Conservation (phyloP, 176 grass and related monocot genomes). For the Aegilops speltoides region DNA sequence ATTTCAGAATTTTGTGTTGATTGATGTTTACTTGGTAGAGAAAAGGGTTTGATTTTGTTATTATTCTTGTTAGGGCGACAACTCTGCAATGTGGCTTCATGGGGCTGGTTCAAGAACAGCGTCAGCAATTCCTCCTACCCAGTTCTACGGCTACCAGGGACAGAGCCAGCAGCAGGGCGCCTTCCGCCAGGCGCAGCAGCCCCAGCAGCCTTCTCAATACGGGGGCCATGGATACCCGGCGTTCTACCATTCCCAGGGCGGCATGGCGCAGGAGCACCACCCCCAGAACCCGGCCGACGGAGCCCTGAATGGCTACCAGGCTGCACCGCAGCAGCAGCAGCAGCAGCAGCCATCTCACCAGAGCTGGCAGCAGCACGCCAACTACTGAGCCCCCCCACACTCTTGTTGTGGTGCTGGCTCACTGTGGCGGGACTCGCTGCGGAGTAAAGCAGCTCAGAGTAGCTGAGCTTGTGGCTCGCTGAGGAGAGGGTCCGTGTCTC, state of each 20-base stretch:
- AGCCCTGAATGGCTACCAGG: conserved; percentile 62
- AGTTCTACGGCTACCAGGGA: conserved; percentile 73
- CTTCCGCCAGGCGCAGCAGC: conserved; percentile 74
- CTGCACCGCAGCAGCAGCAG: conserved; percentile 28
- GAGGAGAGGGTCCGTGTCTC: conserved; percentile 6
- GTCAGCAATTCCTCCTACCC: conserved; percentile 58
- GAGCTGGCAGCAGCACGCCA: conserved; percentile 74
- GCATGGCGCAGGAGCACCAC: conserved; percentile 73
- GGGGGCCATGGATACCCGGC: conserved; percentile 71
- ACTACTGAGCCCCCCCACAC: conserved; percentile 53
- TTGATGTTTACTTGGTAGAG: conserved; percentile 3
- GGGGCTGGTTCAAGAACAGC: conserved; percentile 79
- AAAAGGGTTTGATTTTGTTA: neutral
- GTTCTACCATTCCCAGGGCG: conserved; percentile 68
- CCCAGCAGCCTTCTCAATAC: conserved; percentile 58
- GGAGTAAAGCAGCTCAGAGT: conserved; percentile 39
- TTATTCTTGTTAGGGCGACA: conserved; percentile 57
- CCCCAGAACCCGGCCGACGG: conserved; percentile 61
- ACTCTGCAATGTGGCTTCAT: conserved; percentile 86
- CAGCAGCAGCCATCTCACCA: conserved; percentile 60
- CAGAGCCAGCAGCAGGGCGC: conserved; percentile 80
- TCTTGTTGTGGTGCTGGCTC: conserved; percentile 6
- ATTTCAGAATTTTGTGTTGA: neutral
- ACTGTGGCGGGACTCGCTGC: conserved; percentile 6
- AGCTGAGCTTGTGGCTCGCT: conserved; percentile 48